phyloP scores from a whole-genome alignment of 148 eudicot genomes.

The Chenopodium formosanum region DNA sequence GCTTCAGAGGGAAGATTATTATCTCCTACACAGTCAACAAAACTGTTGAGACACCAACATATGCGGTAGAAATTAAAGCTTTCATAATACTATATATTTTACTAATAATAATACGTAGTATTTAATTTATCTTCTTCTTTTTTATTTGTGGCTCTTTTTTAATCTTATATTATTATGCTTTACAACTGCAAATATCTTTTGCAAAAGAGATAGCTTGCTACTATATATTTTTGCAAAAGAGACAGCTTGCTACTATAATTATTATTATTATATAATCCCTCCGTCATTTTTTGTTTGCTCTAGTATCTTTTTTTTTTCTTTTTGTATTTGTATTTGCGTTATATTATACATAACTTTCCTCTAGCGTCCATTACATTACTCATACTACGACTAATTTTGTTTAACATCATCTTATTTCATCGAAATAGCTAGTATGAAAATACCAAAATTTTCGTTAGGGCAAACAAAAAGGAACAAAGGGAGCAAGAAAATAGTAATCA shows the following conservation, averaged over 20 bases:
- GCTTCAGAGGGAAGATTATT: slow-evolving; percentile 19
- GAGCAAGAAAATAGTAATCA: background rate
- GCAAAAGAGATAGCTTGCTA: slow-evolving; percentile 18
- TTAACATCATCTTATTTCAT: too few relatives aligned
- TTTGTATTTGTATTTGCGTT: too few relatives aligned
- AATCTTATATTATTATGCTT: background rate
- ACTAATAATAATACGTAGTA: background rate
- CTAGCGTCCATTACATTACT: too few relatives aligned
- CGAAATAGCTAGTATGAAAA: too few relatives aligned
- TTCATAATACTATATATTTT: slow-evolving; percentile 9
- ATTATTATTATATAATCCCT: background rate
- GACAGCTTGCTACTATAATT: slow-evolving; percentile 17
- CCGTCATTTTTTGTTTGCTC: too few relatives aligned
- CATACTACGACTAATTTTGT: too few relatives aligned
- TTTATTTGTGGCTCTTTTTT: too few relatives aligned
- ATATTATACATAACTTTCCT: too few relatives aligned
- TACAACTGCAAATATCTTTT: slow-evolving; percentile 5
- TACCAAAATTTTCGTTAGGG: too few relatives aligned
- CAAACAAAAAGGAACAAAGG: too few relatives aligned
- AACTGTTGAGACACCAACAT: slow-evolving; percentile 32
- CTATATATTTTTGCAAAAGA: background rate
- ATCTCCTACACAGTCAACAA: slow-evolving; percentile 12
- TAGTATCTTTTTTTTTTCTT: too few relatives aligned
- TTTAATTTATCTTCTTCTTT: background rate
- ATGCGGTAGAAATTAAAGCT: slow-evolving; percentile 26